Base-by-base conservation (phyloP, 257 asterid species). In the Ilex aquifolium region DNA sequence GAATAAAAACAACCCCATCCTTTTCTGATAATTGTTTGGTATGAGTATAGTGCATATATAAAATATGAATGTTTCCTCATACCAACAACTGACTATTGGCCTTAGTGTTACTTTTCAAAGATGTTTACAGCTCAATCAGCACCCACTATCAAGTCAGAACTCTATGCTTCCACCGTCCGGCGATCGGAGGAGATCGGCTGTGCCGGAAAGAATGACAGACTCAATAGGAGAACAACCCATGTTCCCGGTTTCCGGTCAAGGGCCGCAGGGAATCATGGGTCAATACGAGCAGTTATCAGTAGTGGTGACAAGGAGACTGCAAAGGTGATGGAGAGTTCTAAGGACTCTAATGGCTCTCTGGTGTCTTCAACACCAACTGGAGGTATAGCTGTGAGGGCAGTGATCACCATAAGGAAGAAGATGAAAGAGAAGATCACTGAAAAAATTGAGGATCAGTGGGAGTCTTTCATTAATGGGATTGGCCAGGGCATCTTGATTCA, bases 401-500 rank as follows among this genome's bases (percentile, higher is more conserved):
- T 81, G 75, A 65, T 91, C 62, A 88, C 79, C 46, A 74, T 86
- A 72, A 83, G 96, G 84, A 86, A 82, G 83, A 91, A 84, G 62
- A 84, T 88, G 92, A 91, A 74, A 67, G 96, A 88, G 65, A 86
- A 61, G 59, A 57, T 91, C 55, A 60, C n/a, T 65, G 95, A 83
- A 6, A 91, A 78, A 76, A 62, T 91, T 62, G 96, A 86, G 55
- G 95, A 86, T 56, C 88, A 81, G 76, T 86, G 90, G 95, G 95
- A 80, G 21, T 76, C 82, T 14, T 59, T 91, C 13, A 58, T 91
- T 10, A 91, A 88, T 77, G 96, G 88, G 46, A 84, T 91, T 61
- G 98, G 98, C 11, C 77, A 75, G 76, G 98, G 98, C 66, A 88
- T 88, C 83, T 75, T 60, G 56, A 61, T 91, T 80, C 95, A 81